phyloP scores from a whole-genome alignment of 2,329 filamentous ascomycete species.

The Colletotrichum endophyticum region DNA sequence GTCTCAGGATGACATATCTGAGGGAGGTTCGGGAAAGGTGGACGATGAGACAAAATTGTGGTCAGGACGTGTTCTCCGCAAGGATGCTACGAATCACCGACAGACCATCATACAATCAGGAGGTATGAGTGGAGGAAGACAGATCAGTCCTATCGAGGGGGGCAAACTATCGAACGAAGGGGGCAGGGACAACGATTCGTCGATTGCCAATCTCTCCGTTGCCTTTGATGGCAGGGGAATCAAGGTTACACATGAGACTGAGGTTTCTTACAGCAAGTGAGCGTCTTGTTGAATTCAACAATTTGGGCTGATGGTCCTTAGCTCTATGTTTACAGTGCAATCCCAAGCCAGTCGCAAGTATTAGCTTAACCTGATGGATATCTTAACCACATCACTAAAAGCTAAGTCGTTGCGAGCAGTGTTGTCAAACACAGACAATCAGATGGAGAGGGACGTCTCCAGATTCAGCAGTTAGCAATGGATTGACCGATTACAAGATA shows the following conservation, averaged over 20 bases:
- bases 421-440: no score
- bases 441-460: no score
- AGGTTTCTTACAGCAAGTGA: neutral
- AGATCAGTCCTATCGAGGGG: fast-evolving
- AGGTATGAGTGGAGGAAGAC: neutral
- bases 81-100: neutral
- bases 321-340: no score
- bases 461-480: no score
- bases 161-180: fast-evolving
- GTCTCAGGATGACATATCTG: neutral
- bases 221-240: neutral
- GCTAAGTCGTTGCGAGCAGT: no score
- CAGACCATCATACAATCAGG: neutral
- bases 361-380: no score
- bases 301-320: no score
- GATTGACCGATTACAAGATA: no score
- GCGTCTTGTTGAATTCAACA: no score
- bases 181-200: fast-evolving
- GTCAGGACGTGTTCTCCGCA: neutral
- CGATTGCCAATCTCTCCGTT: fast-evolving
- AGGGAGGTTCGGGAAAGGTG: neutral
- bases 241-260: neutral
- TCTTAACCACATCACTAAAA: no score
- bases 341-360: no score
- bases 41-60: neutral